Base-by-base conservation (phyloP, 345 rosid species). In the Gossypium rotundifolium region DNA sequence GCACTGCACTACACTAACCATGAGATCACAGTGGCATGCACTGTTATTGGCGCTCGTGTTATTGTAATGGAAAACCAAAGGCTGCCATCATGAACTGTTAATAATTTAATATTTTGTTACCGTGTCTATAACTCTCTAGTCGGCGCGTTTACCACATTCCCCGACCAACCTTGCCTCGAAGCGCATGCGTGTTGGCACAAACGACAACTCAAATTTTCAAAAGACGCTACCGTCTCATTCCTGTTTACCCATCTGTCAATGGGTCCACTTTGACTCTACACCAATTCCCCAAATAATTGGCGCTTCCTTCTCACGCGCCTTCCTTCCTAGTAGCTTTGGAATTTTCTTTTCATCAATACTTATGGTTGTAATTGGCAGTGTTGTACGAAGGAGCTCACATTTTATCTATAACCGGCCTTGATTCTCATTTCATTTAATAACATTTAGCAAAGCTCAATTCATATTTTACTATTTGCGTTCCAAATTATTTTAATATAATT, bases 331-430 rank as follows among this genome's bases (percentile, higher is more conserved):
- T 68, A 73, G 76, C 16, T 16, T 17, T 29, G 7, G 25, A 17
- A 27, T 59, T 57, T 22, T 9, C 2, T 0, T 7, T 69, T 63
- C 42, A 14, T 65, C 20, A 52, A 57, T 27, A 9, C 63, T 33
- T 12, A 66, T 65, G 60, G 74, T 74, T 74, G 78, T 76, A 77
- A 53, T 48, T 71, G 20, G 74, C 79, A 60, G 77, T 74, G 57
- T 71, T 65, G 78, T 80, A 85, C 72, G 67, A 54, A 46, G 57
- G 52, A 76, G 76, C 72, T 79, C 85, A 58, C 2, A 2, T 27
- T 33, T 66, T 33, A 33, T n/a, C 20, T 42, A 52, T 79, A 54
- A 65, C 38, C 12, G 11, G 1, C 48, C 11, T 33, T 33, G 1
- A 33, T 33, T 33, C 1, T 33, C 38, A 33, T 33, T 33, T 33